Evolutionary conservation across 371 early-diverging fungal species (phyloP).

Genomic region (Spraguea lophii): DNA sequence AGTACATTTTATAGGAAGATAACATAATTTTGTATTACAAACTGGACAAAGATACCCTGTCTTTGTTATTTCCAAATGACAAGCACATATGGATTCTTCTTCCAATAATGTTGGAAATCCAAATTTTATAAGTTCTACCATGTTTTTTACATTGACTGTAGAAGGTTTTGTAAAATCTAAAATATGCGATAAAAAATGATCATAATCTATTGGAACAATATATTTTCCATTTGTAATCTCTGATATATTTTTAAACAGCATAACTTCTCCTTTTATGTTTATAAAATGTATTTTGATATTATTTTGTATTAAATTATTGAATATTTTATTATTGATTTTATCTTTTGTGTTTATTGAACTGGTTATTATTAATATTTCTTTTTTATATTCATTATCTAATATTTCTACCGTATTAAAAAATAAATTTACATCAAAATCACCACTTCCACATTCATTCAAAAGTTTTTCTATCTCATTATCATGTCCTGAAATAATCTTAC

Average conservation of each 20-base stretch:
- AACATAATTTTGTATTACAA: slow-evolving; percentile 38
- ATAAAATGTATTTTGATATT: slow-evolving; percentile 36
- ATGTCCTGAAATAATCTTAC: no score
- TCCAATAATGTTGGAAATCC: slow-evolving; percentile 32
- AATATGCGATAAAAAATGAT: slow-evolving; percentile 25
- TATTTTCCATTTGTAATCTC: slow-evolving; percentile 29
- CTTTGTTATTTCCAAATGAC: slow-evolving; percentile 30
- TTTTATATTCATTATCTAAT: slow-evolving; percentile 9
- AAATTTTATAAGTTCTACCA: slow-evolving; percentile 21
- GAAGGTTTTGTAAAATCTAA: slow-evolving; percentile 16
- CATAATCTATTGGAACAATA: slow-evolving; percentile 22
- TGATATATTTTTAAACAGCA: slow-evolving; percentile 27
- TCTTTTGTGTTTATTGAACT: slow-evolving; percentile 8
- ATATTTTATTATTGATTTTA: slow-evolving; percentile 4
- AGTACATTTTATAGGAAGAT: slow-evolving; percentile 34
- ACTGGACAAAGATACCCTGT: slow-evolving; percentile 34
- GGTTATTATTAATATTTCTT: slow-evolving; percentile 28
- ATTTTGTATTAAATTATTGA: slow-evolving; percentile 5
- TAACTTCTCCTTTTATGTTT: slow-evolving; percentile 37
- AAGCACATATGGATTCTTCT: slow-evolving; percentile 34
- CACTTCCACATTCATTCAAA: slow-evolving; percentile 17
- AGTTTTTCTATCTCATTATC: slow-evolving; percentile 4
- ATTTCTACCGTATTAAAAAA: slow-evolving; percentile 13
- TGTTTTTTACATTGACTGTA: slow-evolving; percentile 7
- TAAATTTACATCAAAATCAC: slow-evolving; percentile 26